A percentile compares a stretch with the other conserved stretches of the same genome.
phyloP scores from a whole-genome alignment of 2,329 filamentous ascomycete species.

The Metarhizium brunneum region DNA sequence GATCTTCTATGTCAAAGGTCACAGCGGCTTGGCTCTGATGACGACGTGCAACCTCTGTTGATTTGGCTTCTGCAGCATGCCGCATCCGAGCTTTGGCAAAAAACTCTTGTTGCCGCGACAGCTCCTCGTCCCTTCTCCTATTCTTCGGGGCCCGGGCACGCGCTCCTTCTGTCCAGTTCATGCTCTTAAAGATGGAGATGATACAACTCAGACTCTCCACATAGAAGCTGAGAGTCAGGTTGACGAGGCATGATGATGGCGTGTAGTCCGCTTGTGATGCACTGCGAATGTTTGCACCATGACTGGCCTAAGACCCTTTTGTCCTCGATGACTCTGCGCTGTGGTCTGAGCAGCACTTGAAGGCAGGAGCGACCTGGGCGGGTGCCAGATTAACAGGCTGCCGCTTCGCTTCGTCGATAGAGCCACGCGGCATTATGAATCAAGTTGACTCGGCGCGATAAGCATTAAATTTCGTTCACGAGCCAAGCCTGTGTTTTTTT shows the following conservation, averaged over 20 bases:
- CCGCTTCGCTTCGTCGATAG: no score
- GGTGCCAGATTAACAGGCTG: no score
- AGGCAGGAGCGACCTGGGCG: no score
- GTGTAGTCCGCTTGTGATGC: neutral
- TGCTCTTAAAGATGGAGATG: conserved; percentile 9
- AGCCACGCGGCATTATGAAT: no score
- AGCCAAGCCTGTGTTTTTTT: no score
- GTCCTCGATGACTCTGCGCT: no score
- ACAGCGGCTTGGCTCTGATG: neutral
- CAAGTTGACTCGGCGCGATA: no score
- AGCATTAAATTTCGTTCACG: no score
- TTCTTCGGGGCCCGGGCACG: conserved; percentile 25
- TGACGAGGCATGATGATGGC: neutral
- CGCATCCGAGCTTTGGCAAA: conserved; percentile 26
- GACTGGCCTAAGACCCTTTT: no score
- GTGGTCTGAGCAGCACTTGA: no score
- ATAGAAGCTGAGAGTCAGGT: neutral
- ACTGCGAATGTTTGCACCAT: neutral
- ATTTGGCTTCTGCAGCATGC: neutral
- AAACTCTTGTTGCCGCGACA: conserved; percentile 25
- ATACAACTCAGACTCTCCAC: neutral
- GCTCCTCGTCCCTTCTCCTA: conserved; percentile 20
- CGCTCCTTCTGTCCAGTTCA: conserved; percentile 34
- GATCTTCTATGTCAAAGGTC: neutral
- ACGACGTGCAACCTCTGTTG: neutral